Base-by-base conservation (phyloP, 257 asterid species). In the Haberlea rhodopensis region DNA sequence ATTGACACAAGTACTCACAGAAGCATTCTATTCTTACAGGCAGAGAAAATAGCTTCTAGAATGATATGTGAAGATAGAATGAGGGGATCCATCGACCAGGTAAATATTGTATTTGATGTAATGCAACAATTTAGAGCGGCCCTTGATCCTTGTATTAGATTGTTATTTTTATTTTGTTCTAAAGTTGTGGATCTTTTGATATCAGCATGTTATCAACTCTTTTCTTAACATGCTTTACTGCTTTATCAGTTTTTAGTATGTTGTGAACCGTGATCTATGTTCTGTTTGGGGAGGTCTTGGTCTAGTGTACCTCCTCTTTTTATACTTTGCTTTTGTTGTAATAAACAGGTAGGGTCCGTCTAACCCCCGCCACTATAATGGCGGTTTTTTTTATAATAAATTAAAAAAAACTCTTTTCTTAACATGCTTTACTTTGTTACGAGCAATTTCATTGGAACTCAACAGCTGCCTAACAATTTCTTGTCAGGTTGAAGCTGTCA, bases 11-110 rank as follows among this genome's bases (percentile, higher is more conserved):
- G 20, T 60, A 49, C 46, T 57, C 43, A 62, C 45, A 31, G 58
- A 61, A 62, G 37, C 60, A 48, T 56, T 67, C 19, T 67, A 20
- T 66, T 53, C 65, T 46, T 68, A 72, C 85, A 94, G 99, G 99
- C 97, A 71, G 97, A 94, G 81, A 90, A 94, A 78, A 87, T 94
- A 78, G 99, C 99, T 66, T 94, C 99, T 60, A 87, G 86, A 81
- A 94, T 90, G 99, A 87, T 94, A 6, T 84, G 68, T 31, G 99
- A 94, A 83, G 99, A 94, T 79, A 84, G 99, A 77, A 94, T 90
- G 99, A 83, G 84, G 69, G 99, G 97, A 54, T 94, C 97, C 18
- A 90, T 94, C 75, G 99, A 94, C 73, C 99, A 94, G 99, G 98
- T 85, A 80, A 25, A 66, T 62, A 24, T 55, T 48, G 27, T 10